These are phyloP conservation scores for Stylosanthes scabra DNA, from an alignment of 331 rosid species.

Conservation along the genomic window DNA sequence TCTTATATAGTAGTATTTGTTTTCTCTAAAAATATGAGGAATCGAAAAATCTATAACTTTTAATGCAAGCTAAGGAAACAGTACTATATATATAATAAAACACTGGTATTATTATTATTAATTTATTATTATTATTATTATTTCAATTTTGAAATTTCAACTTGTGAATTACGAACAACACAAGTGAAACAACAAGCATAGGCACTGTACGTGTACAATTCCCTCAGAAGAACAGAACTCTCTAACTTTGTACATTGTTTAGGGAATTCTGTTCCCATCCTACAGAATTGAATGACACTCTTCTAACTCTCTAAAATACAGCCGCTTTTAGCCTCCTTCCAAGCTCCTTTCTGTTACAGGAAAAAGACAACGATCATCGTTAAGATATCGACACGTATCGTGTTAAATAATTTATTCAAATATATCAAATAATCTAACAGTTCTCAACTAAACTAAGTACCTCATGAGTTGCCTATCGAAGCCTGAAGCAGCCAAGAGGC, in stretches of 20 bases:
- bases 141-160: not conserved
- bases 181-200: not conserved
- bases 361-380: not conserved
- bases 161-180: not conserved
- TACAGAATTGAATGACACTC: not conserved
- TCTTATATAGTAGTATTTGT: too few relatives aligned
- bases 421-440: too few relatives aligned
- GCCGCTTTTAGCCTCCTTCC: conserved; percentile 60
- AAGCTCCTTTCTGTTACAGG: conserved; percentile 57
- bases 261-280: not conserved
- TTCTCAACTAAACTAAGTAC: conserved; percentile 37
- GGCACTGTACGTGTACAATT: not conserved
- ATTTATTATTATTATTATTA: too few relatives aligned
- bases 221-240: not conserved
- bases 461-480: conserved; percentile 75
- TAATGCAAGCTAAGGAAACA: too few relatives aligned
- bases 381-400: too few relatives aligned
- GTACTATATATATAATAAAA: not conserved
- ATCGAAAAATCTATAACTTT: too few relatives aligned
- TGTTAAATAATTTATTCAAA: too few relatives aligned
- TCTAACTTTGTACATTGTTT: conserved; percentile 21
- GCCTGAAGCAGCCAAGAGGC: conserved; percentile 73
- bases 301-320: conserved; percentile 27
- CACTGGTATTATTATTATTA: not conserved
- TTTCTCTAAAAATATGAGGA: too few relatives aligned